Base-by-base conservation (phyloP, 169 alveolate genomes). In the Theileria parva region DNA sequence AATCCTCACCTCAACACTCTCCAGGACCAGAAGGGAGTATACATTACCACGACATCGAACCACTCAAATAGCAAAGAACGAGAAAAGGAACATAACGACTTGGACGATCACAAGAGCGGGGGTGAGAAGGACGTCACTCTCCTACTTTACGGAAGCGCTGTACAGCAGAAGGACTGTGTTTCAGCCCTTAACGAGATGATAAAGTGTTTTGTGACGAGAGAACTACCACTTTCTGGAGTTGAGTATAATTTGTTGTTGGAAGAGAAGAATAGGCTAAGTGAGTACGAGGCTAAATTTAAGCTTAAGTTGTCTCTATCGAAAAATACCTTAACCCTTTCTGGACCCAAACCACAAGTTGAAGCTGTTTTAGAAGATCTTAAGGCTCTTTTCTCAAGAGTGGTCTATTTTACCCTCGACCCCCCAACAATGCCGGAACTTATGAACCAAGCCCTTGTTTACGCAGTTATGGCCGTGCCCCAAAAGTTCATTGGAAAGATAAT, bases 131-230 rank as follows among this genome's bases (percentile, higher is more conserved):
- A 65, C 9, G 15, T 13, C 7, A 28, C 28, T 2, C 78, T 80
- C 53, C 68, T 11, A 48, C 55, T 80, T 4, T 71, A n/a, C 63
- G 87, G 87, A 27, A 59, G 39, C 57, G 48, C 60, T 0, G 81
- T 32, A 59, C 87, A 80, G 69, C 87, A 80, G 61, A 77, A 80
- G 23, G 87, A 80, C 21, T 72, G 81, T 61, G 50, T 72, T 4
- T 34, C 74, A 60, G 70, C 63, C 44, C 57, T 80, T 5, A 63
- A 80, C 59, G 87, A 73, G 0, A 61, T 80, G n/a, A 21, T 80
- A 61, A 60, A 51, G 44, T 51, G 70, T 7, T 77, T 68, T 51
- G 77, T 72, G 7, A 74, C 61, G 44, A 44, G 50, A 55, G 50
- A 76, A 1, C 23, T 71, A 32, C 71, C 63, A 25, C 25, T 80